Evolutionary conservation across 2,329 filamentous ascomycete species (phyloP), one percentile per base, ranked within the genome.

Genomic region (Cytospora piceae): DNA sequence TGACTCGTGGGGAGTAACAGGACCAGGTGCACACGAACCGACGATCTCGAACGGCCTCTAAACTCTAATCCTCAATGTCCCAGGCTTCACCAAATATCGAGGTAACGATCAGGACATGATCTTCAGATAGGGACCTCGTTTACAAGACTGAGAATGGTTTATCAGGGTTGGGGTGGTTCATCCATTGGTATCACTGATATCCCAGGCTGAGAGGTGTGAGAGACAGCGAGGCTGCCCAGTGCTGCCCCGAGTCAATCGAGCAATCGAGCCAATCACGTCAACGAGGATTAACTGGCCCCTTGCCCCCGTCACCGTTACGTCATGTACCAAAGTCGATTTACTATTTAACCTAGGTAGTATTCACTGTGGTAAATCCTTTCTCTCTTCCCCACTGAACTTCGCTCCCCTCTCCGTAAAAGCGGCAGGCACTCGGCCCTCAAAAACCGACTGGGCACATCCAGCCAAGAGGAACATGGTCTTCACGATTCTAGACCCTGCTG

Each of bases 41-140:
- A 24, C 46, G 46, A 49, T 49, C 46, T 49, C n/a, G 46, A 24
- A 49, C 46, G 46, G 46, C 46, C 46, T 49, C 46, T 49, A 49
- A 49, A 49, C 46, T 49, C 46, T 49, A 49, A 49, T 49, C 34
- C 11, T 37, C 42, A 24, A 12, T 22, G 22, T 49, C 22, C 46
- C 46, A 49, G 46, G n/a, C 46, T 24, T 49, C n/a, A n/a, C 17
- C 4, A 12, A 5, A 24, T 20, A 3, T 17, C 42, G 42, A 46
- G 7, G n/a, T 22, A 49, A 14, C 7, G n/a, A 24, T 22, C 46
- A 49, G 46, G n/a, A 11, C n/a, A 11, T 24, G 46, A 7, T 49
- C n/a, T 24, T 49, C n/a, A 49, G 12, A 49, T 49, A 22, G n/a
- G n/a, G n/a, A 12, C 5, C n/a, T 49, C 46, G n/a, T 49, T 49